Evolutionary conservation across 2,329 filamentous ascomycete species (phyloP).

Genomic region (Penicillium sp.): DNA sequence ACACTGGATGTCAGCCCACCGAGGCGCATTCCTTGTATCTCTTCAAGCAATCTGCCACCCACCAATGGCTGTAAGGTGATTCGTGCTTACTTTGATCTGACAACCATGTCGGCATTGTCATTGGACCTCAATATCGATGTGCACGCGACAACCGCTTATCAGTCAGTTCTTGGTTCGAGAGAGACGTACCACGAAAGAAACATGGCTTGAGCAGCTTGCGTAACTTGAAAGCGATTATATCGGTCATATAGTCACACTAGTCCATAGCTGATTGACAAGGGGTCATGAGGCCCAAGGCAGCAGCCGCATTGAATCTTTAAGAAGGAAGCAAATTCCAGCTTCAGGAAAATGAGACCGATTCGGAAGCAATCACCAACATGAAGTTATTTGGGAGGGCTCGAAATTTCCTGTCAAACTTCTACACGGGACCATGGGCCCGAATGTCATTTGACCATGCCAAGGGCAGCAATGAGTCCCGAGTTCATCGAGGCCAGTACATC

Average conservation of each 20-base stretch:
- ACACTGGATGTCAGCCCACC: not conserved
- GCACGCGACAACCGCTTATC: not conserved
- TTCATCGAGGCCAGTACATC: slow-evolving; percentile 3
- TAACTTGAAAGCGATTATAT: slow-evolving; percentile 1
- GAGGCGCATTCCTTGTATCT: not conserved
- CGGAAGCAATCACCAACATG: not conserved
- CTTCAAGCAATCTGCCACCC: not conserved
- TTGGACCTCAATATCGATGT: not conserved
- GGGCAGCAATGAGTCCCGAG: not conserved
- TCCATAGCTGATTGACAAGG: not conserved
- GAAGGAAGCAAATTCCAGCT: not conserved
- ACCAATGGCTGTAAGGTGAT: not conserved
- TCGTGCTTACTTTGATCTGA: not conserved
- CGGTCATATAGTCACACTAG: slow-evolving; percentile 3
- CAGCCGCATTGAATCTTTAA: slow-evolving; percentile 3
- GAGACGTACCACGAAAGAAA: not conserved
- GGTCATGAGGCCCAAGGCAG: not conserved
- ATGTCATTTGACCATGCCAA: not conserved
- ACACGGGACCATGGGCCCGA: not conserved
- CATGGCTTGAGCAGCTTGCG: not conserved
- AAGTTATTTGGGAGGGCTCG: slow-evolving; percentile 4
- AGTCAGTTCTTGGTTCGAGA: not conserved
- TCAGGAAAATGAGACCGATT: not conserved
- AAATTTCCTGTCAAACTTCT: not conserved
- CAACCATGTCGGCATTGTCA: not conserved